These are phyloP conservation scores for Talaromyces sp. DNA, from an alignment of 2,329 filamentous ascomycete genomes.

Conservation along the genomic window DNA sequence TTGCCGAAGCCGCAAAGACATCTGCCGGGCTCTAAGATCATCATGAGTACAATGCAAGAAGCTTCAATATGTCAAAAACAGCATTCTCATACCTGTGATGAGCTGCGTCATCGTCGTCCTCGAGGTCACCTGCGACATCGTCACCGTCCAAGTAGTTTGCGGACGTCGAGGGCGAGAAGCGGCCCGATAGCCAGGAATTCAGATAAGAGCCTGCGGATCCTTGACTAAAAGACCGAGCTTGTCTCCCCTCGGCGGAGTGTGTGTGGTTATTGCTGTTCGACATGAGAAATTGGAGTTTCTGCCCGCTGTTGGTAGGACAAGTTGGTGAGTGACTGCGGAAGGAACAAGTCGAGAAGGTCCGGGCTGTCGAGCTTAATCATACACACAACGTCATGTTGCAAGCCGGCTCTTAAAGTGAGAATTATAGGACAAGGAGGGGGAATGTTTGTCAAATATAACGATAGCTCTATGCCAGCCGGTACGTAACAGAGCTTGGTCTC, in stretches of 20 bases:
- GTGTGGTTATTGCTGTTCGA: conserved; percentile 4
- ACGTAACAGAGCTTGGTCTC: background rate
- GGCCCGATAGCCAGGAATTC: conserved; percentile 16
- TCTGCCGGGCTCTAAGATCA: conserved; percentile 33
- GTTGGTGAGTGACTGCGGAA: background rate
- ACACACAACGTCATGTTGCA: background rate
- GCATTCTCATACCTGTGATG: conserved; percentile 19
- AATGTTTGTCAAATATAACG: background rate
- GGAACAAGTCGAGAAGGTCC: background rate
- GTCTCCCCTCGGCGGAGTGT: conserved; percentile 9
- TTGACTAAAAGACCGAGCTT: conserved; percentile 18
- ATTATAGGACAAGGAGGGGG: background rate
- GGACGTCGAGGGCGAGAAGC: conserved; percentile 14
- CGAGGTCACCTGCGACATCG: conserved; percentile 7
- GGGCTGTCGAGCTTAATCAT: background rate
- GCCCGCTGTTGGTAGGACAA: background rate
- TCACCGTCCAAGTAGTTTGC: conserved; percentile 5
- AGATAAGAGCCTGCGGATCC: conserved; percentile 16
- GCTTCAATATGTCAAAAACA: background rate
- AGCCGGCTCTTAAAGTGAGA: background rate
- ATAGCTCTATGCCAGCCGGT: background rate
- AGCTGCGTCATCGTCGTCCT: conserved; percentile 17
- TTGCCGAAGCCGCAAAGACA: conserved; percentile 54
- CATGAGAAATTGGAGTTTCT: background rate
- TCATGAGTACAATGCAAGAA: background rate